Evolutionary conservation across 1,139 yeast species (phyloP).

Genomic region (Sugiyamaella neomexicana): DNA sequence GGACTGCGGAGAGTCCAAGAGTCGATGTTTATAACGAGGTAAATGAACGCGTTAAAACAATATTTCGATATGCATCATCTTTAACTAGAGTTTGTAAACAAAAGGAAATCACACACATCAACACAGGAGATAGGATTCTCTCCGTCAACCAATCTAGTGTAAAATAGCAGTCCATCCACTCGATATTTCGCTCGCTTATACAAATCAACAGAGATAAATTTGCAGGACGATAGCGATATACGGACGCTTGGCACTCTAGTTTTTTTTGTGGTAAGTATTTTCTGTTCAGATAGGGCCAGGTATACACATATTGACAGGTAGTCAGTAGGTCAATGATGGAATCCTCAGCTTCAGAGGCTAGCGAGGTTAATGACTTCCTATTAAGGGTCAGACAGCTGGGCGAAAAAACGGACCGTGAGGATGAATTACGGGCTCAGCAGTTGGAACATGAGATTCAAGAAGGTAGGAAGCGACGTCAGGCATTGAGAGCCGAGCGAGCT

Average conservation of each 20-base stretch:
- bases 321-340: conserved; percentile 4
- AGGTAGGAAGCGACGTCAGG: conserved; percentile 38
- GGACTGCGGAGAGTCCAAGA: no score
- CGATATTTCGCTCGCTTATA: no score
- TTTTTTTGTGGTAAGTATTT: not conserved
- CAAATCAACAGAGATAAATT: not conserved
- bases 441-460: conserved; percentile 40
- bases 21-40: not conserved
- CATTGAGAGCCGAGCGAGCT: conserved; percentile 35
- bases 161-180: no score
- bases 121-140: not conserved
- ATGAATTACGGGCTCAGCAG: conserved; percentile 39
- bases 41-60: conserved; percentile 4
- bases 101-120: conserved; percentile 11
- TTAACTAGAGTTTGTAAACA: conserved; percentile 5
- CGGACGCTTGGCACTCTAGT: not conserved
- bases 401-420: conserved; percentile 41
- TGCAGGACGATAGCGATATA: not conserved
- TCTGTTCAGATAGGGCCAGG: not conserved
- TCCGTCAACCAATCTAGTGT: no score
- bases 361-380: conserved; percentile 41
- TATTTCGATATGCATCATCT: conserved; percentile 1
- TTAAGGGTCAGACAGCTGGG: conserved; percentile 40
- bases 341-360: conserved; percentile 16
- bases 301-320: no score